Evolutionary conservation across 805 yeast species (phyloP), one percentile per base, ranked within the genome.

Genomic region (Yarrowia sp.): DNA sequence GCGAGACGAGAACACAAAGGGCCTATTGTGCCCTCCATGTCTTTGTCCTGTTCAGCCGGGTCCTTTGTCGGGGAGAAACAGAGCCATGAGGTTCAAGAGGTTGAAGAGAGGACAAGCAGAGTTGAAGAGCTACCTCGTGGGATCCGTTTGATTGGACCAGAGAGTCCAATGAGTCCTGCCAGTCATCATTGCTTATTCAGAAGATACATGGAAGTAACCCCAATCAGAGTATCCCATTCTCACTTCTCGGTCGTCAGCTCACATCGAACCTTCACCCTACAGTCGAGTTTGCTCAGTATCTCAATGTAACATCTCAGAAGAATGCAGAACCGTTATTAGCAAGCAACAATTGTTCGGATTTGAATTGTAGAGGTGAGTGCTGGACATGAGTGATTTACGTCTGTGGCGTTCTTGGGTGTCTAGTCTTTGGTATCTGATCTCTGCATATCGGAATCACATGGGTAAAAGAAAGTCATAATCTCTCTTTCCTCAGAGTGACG

Each of bases 1-100:
- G 49, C 9, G 49, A n/a, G 33, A 19, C 30, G n/a, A 24, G n/a
- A 15, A 6, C 40, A 50, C 56, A 50, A 50, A 50, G 56, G 30
- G 15, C 15, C 33, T 19, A 50, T 50, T 50, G 56, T 50, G 42
- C n/a, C 19, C 2, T 15, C 36, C 36, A 24, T n/a, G 5, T n/a
- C 39, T 15, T 49, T 46, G 52, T 46, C 33, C 33, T 46, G 50
- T 46, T 46, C 52, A 47, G 52, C 49, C 49, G 33, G 49, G 36
- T 47, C 36, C 55, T 34, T 50, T 50, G 40, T 50, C 38, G 8
- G 38, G 13, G 38, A 36, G 38, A 9, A 24, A 24, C 30, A 24
- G 30, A 24, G 30, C n/a, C 30, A 24, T 24, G 30, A 24, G 30
- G 30, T 24, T 7, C 30, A 1, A 24, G 30, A 24, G 30, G 30